Percentiles rank a stretch among this genome's conserved stretches.
phyloP scores from a whole-genome alignment of 257 asterid genomes.

The Leonotis leonurus region DNA sequence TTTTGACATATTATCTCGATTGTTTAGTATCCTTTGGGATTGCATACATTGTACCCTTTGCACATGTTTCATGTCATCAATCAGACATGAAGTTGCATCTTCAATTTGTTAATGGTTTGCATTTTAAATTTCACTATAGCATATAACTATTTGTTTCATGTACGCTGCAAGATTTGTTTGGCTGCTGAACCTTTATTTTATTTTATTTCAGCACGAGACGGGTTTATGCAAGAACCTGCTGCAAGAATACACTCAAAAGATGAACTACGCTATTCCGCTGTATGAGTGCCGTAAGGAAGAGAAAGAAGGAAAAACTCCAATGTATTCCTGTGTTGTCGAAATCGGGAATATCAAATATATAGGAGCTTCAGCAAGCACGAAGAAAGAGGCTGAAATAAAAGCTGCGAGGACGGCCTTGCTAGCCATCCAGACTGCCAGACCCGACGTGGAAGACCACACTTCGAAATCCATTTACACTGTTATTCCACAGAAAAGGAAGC shows the following conservation, averaged over 20 bases:
- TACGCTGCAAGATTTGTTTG: too few relatives aligned
- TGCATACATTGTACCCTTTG: too few relatives aligned
- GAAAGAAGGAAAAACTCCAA: slow-evolving; percentile 26
- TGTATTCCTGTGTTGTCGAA: slow-evolving; percentile 59
- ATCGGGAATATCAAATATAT: slow-evolving; percentile 72
- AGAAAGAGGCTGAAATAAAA: slow-evolving; percentile 88
- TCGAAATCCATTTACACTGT: slow-evolving; percentile 57
- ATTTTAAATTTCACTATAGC: too few relatives aligned
- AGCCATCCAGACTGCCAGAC: slow-evolving; percentile 61
- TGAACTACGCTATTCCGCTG: slow-evolving; percentile 76
- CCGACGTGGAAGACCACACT: slow-evolving; percentile 24
- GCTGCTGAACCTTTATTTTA: too few relatives aligned
- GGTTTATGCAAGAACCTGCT: slow-evolving; percentile 89
- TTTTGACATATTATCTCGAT: too few relatives aligned
- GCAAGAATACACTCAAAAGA: slow-evolving; percentile 94
- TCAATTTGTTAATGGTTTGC: too few relatives aligned
- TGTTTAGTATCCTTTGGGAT: too few relatives aligned
- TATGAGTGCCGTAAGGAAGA: slow-evolving; percentile 54
- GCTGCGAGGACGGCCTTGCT: slow-evolving; percentile 92
- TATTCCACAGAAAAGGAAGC: slow-evolving; percentile 55
- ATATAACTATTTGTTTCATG: too few relatives aligned
- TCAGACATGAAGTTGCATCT: too few relatives aligned
- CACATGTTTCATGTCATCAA: too few relatives aligned
- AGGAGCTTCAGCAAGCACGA: slow-evolving; percentile 75
- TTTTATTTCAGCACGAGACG: slow-evolving; percentile 76